These are phyloP conservation scores for Chlorella ohadii DNA, from an alignment of 139 green algal genomes.

Conservation along the genomic window DNA sequence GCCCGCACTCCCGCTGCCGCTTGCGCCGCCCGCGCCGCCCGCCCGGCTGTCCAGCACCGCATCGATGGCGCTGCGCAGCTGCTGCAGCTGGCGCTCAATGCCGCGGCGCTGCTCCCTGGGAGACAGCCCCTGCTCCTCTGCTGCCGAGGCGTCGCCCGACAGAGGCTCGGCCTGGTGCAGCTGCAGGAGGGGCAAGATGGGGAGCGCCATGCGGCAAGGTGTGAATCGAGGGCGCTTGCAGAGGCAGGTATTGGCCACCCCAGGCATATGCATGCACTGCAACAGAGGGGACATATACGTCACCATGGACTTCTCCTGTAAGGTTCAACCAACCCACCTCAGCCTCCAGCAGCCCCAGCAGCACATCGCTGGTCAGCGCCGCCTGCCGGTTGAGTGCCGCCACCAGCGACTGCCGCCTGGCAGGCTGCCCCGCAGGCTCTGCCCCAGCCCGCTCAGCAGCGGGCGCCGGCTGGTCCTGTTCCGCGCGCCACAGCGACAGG, in stretches of 20 bases:
- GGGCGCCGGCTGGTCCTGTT: not conserved
- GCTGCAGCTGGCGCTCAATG: not conserved
- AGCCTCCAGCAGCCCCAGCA: not conserved
- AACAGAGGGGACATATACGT: too few relatives aligned
- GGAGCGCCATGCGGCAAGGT: too few relatives aligned
- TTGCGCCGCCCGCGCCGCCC: not conserved
- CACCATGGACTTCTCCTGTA: too few relatives aligned
- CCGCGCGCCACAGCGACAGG: constrained; percentile 54
- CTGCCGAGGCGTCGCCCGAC: not conserved
- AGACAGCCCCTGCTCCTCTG: not conserved
- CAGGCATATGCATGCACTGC: too few relatives aligned
- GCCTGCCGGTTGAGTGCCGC: not conserved
- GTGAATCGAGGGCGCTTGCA: too few relatives aligned
- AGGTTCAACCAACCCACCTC: not conserved
- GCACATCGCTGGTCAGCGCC: not conserved
- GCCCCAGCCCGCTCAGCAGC: not conserved
- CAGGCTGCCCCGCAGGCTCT: not conserved
- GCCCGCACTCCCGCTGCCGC: not conserved
- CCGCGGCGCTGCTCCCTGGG: not conserved
- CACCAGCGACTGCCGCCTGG: not conserved
- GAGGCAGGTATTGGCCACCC: too few relatives aligned
- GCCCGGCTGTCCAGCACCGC: not conserved
- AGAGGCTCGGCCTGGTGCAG: constrained; percentile 5
- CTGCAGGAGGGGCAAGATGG: not conserved
- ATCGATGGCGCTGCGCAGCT: not conserved